Evolutionary conservation across 257 asterid genomes (phyloP), one percentile per base, ranked within the genome.

Genomic region (Cynanchum wilfordii): DNA sequence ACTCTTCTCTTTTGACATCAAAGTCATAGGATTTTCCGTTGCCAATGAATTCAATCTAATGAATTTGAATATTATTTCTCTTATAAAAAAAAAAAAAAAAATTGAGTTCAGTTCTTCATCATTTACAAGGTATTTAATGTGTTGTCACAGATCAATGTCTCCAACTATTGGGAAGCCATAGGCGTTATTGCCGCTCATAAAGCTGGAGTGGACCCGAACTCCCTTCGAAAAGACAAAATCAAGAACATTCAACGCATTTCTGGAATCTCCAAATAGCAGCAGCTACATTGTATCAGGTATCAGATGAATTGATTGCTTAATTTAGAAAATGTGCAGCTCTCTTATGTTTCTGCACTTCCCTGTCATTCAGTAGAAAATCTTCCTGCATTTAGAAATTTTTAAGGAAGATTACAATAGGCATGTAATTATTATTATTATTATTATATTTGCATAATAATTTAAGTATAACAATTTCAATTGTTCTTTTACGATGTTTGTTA

Each of bases 111-210:
- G 30, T 60, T 60, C 11, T 27, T 16, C 66, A 29, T 60, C 2
- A 62, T 66, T 44, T 55, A 40, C 54, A 12, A 66, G 10, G 49
- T n/a, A 68, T 58, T 78, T 67, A 56, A 42, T 7, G 11, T 42
- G 47, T 42, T 76, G 45, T 71, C 86, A n/a, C 86, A 90, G 98
- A 81, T 92, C 70, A 85, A 79, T 78, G 96, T 89, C 59, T 82
- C 97, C 40, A 93, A 93, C 72, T 90, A 93, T 74, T 92, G 98
- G 98, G 98, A 93, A 80, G 98, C 97, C 5, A 87, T 93, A 58
- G 98, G 98, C 70, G 90, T 90, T 33, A 55, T 93, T 9, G 97
- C 95, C 33, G 96, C 98, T 74, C 97, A 93, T 75, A 93, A 87
- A 76, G 98, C 96, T 9, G 98, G 98, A 74, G 84, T 93, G 19